Base-by-base conservation (phyloP, 768 basidiomycete species). In the Russula dissimulans region DNA sequence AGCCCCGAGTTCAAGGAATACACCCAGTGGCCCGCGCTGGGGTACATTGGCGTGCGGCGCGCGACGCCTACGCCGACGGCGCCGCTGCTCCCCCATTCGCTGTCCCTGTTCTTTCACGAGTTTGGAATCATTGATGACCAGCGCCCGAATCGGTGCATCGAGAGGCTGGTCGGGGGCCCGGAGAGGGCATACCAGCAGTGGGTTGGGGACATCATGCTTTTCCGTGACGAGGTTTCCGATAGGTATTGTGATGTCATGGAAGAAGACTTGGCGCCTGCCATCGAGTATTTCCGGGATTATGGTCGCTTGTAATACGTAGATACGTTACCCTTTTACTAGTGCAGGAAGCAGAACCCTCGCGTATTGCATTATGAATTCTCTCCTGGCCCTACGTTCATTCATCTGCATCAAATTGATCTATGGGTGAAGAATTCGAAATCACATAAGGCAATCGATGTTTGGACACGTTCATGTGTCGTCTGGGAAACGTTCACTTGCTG, bases 281-380 rank as follows among this genome's bases (percentile, higher is more conserved):
- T 62, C 46, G 61, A 62, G 41, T 62, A 62, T 14, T 62, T 62
- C 45, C 61, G 61, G n/a, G 61, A 62, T 54, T 57, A 62, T 17
- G 61, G 61, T 9, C 56, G 61, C 36, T n/a, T 43, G 45, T 62
- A 62, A 34, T 26, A 22, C 14, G 26, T 9, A 46, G 45, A 29
- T 29, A 11, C 4, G 0, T 11, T 11, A 4, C 22, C 22, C 22
- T 26, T 26, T 26, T 15, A 14, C 32, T 31, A 15, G 14, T 38
- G 42, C 34, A 5, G 34, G 7, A 4, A 36, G 10, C 10, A 7
- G 34, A 36, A 10, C 7, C 10, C 34, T 36, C 34, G 34, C 34
- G 5, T 36, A 7, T 36, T 36, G 7, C 34, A 7, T 7, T 10
- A 36, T 36, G 34, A 36, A 36, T 7, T 36, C 10, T 36, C 10